A percentile compares a stretch with the other conserved stretches of the same genome.
Conservation (phyloP, 306 rosid genomes). For the Fragaria nilgerrensis region DNA sequence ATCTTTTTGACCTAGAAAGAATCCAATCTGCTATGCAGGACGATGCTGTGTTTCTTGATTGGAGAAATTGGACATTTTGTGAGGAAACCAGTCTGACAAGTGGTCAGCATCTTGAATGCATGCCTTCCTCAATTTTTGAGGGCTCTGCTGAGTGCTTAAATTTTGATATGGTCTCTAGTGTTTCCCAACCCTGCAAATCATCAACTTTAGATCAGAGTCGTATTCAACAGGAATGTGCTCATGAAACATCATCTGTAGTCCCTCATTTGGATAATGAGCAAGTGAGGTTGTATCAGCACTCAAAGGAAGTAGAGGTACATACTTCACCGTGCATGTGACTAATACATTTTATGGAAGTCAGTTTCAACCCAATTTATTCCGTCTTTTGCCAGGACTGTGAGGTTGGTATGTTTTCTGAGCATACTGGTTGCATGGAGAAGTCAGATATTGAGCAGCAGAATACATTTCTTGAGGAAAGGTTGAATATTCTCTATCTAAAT, state of each 20-base stretch:
- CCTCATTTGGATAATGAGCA: conserved; percentile 32
- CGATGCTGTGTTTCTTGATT: conserved; percentile 41
- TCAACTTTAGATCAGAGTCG: conserved; percentile 34
- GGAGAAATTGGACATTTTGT: conserved; percentile 67
- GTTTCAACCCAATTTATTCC: not conserved
- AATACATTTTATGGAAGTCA: not conserved
- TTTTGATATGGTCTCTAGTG: conserved; percentile 44
- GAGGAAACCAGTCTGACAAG: conserved; percentile 24
- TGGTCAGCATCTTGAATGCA: conserved; percentile 28
- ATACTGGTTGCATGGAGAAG: conserved; percentile 24
- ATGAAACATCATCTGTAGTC: conserved; percentile 28
- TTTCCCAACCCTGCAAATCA: conserved; percentile 22
- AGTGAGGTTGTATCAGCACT: conserved; percentile 14
- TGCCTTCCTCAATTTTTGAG: conserved; percentile 34
- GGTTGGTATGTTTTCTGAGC: conserved; percentile 26
- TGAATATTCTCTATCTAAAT: not conserved
- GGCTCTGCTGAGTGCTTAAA: conserved; percentile 55
- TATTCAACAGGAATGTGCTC: conserved; percentile 30
- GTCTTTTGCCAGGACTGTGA: conserved; percentile 40
- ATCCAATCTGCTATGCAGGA: conserved; percentile 52
- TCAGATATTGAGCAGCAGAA: conserved; percentile 41
- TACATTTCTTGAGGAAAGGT: conserved; percentile 78
- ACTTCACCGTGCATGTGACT: conserved; percentile 18
- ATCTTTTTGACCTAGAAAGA: conserved; percentile 16
- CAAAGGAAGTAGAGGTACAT: conserved; percentile 42